Evolutionary conservation across 2,329 filamentous ascomycete genomes (phyloP).

Genomic region (Aspergillus candidus): DNA sequence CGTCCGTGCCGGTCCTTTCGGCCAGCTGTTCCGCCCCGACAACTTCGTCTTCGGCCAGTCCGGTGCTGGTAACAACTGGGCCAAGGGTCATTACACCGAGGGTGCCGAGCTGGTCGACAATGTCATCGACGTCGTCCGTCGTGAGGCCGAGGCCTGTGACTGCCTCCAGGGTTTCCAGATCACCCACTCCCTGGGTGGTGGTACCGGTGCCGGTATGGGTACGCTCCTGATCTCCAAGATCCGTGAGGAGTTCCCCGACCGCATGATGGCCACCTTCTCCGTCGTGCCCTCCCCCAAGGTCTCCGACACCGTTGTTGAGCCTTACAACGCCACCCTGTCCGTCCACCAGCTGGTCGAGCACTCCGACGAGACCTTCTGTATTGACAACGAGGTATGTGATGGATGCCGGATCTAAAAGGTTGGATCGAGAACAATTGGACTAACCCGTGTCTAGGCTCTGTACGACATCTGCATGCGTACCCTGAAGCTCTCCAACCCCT

Average conservation of each 20-base stretch:
- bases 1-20: conserved; percentile 95
- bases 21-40: conserved; percentile 98
- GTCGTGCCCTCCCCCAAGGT: conserved; percentile 99
- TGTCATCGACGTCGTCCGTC: conserved; percentile 95
- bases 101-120: conserved; percentile 98
- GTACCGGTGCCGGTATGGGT: conserved; percentile 99
- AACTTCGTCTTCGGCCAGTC: conserved; percentile 99
- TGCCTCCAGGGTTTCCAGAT: conserved; percentile 99
- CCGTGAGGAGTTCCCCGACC: conserved; percentile 99
- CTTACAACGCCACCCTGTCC: conserved; percentile 98
- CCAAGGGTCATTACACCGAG: conserved; percentile 99
- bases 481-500: conserved; percentile 96
- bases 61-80: conserved; percentile 99
- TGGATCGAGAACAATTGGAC: conserved; percentile 10
- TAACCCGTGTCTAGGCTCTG: conserved; percentile 55
- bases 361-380: conserved; percentile 99
- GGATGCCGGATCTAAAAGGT: neutral
- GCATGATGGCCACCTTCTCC: conserved; percentile 99
- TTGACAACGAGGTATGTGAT: conserved; percentile 79
- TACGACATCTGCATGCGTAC: conserved; percentile 99
- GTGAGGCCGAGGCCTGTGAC: conserved; percentile 97
- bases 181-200: conserved; percentile 99
- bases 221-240: conserved; percentile 99
- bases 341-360: conserved; percentile 99
- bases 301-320: conserved; percentile 98